These are phyloP conservation scores for Pezicula neosporulosa DNA, from an alignment of 2,329 filamentous ascomycete species.

Conservation along the genomic window DNA sequence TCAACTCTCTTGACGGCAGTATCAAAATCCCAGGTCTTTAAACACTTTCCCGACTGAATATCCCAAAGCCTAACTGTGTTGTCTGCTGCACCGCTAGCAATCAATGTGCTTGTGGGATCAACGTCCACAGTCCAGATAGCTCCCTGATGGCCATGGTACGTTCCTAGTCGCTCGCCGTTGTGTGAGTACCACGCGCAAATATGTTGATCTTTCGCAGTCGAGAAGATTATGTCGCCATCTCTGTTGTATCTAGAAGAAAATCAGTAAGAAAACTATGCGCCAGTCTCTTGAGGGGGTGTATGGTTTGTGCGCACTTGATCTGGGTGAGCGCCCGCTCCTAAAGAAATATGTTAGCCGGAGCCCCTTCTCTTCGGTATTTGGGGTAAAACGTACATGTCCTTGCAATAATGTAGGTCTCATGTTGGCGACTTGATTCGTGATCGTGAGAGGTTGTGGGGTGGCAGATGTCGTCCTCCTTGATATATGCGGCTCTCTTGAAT, in stretches of 20 bases:
- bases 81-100: constrained; percentile 94
- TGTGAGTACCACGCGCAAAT: constrained; percentile 96
- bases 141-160: constrained; percentile 95
- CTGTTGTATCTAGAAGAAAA: constrained; percentile 66
- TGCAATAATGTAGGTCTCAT: constrained; percentile 97
- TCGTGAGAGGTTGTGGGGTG: background rate
- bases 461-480: too few relatives aligned
- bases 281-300: constrained; percentile 1
- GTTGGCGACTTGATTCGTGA: constrained; percentile 36
- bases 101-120: constrained; percentile 84
- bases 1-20: constrained; percentile 97
- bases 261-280: constrained; percentile 16
- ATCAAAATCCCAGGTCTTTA: constrained; percentile 97
- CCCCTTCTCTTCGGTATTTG: background rate
- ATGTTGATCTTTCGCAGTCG: constrained; percentile 91
- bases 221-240: constrained; percentile 97
- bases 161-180: constrained; percentile 96
- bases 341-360: constrained; percentile 20
- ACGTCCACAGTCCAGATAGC: constrained; percentile 99
- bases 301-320: constrained; percentile 62
- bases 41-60: constrained; percentile 82
- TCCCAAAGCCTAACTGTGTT: constrained; percentile 99
- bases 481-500: too few relatives aligned
- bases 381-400: constrained; percentile 68
- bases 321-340: constrained; percentile 91